Percentiles rank a stretch among this genome's conserved stretches.
These are phyloP conservation scores for Elasticomyces elasticus DNA, from an alignment of 495 filamentous ascomycete genomes.

Conservation along the genomic window DNA sequence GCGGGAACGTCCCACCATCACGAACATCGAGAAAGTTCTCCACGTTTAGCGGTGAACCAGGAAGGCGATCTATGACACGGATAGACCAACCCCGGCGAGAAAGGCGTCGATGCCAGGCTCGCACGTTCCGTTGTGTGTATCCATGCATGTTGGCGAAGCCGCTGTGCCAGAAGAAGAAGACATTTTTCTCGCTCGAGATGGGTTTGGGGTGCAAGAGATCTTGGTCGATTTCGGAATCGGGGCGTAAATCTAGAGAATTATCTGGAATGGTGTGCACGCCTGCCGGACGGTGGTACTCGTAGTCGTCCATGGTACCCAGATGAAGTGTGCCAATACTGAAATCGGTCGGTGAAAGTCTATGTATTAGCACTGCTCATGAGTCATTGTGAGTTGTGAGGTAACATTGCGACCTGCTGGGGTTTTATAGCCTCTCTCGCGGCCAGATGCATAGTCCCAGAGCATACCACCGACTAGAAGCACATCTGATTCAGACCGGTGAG, in stretches of 20 bases:
- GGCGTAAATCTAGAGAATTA: constrained; percentile 34
- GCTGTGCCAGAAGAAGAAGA: constrained; percentile 50
- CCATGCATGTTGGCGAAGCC: constrained; percentile 39
- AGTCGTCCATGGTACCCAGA: not conserved
- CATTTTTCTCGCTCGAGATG: constrained; percentile 39
- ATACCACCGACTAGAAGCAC: too few species aligned
- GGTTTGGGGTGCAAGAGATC: constrained; percentile 36
- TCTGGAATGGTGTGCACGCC: not conserved
- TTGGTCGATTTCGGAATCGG: constrained; percentile 39
- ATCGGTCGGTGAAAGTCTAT: too few species aligned
- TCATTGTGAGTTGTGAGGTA: too few species aligned
- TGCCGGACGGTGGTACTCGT: not conserved
- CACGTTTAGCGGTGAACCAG: constrained; percentile 39
- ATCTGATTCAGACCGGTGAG: too few species aligned
- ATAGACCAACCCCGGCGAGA: constrained; percentile 43
- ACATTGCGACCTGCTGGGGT: too few species aligned
- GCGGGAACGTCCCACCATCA: constrained; percentile 38
- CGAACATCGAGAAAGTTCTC: constrained; percentile 39
- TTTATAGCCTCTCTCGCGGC: too few species aligned
- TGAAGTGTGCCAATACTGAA: too few species aligned
- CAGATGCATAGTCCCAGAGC: too few species aligned
- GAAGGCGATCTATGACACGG: constrained; percentile 39
- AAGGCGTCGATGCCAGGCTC: constrained; percentile 46
- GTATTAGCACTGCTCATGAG: too few species aligned
- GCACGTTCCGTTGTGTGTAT: constrained; percentile 46